phyloP scores from a whole-genome alignment of 192 early-diverging fungal species.

The Coemansia guatemalensis region DNA sequence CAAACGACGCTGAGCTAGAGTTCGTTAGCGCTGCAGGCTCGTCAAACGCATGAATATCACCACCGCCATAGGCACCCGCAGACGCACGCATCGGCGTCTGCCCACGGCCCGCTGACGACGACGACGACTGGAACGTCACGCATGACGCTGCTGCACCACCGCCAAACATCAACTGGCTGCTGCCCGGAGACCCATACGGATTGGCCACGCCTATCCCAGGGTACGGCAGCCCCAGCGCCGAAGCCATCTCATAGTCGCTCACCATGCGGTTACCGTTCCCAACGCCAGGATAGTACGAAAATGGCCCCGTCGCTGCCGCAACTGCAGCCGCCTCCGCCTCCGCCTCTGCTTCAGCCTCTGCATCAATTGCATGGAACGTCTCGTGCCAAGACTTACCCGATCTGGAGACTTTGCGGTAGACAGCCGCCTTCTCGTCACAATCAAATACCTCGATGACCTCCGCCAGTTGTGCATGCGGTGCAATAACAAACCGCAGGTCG shows the following conservation, averaged over 20 bases:
- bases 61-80: background rate
- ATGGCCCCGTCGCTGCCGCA: background rate
- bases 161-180: slow-evolving; percentile 2
- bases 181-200: slow-evolving; percentile 15
- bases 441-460: slow-evolving; percentile 46
- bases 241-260: slow-evolving; percentile 51
- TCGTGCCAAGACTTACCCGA: slow-evolving; percentile 51
- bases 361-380: slow-evolving; percentile 47
- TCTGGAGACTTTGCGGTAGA: slow-evolving; percentile 51
- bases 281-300: background rate
- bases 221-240: slow-evolving; percentile 42
- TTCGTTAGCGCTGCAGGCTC: slow-evolving; percentile 19
- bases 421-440: slow-evolving; percentile 33
- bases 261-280: slow-evolving; percentile 10
- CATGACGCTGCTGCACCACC: slow-evolving; percentile 33
- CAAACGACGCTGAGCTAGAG: slow-evolving; percentile 40
- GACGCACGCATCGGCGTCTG: background rate
- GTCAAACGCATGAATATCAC: background rate
- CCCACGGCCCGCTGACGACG: slow-evolving; percentile 9
- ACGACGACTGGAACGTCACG: slow-evolving; percentile 46
- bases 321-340: background rate
- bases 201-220: slow-evolving; percentile 25
- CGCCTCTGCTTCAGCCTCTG: slow-evolving; percentile 22
- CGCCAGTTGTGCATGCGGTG: slow-evolving; percentile 32
- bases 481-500: slow-evolving; percentile 41